These are phyloP conservation scores for Periconia macrospinosa DNA, from an alignment of 2,329 filamentous ascomycete genomes.

Conservation along the genomic window DNA sequence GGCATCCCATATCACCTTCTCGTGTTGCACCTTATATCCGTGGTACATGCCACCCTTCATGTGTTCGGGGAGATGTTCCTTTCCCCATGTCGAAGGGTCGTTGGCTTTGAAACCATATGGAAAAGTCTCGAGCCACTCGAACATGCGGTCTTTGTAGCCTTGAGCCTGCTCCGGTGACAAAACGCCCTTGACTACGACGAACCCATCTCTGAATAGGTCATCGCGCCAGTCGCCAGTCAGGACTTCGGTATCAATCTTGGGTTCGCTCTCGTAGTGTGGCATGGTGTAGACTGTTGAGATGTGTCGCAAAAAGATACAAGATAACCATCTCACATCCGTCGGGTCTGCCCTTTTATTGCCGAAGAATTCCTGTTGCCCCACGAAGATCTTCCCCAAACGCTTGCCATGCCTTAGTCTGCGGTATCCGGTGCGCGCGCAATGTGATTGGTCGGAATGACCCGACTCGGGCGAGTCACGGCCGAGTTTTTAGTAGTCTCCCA, in stretches of 20 bases:
- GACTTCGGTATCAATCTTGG: constrained; percentile 11
- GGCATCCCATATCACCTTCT: constrained; percentile 48
- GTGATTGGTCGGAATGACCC: constrained; percentile 3
- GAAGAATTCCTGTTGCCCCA: background rate
- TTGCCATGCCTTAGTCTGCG: background rate
- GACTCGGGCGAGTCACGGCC: constrained; percentile 11
- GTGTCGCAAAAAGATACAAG: background rate
- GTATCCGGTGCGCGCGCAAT: background rate
- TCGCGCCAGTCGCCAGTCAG: constrained; percentile 6
- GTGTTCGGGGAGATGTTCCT: constrained; percentile 37
- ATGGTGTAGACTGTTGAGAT: constrained; percentile 2
- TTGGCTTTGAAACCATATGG: constrained; percentile 43
- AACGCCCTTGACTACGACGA: constrained; percentile 46
- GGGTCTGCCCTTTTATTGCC: background rate
- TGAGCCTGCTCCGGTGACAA: constrained; percentile 43
- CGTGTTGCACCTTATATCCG: constrained; percentile 42
- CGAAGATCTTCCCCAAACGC: background rate
- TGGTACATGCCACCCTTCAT: constrained; percentile 47
- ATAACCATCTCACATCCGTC: background rate
- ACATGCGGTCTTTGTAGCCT: constrained; percentile 45
- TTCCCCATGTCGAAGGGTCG: constrained; percentile 39
- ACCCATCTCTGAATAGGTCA: constrained; percentile 33
- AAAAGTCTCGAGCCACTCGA: constrained; percentile 49
- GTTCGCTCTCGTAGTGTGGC: constrained; percentile 11
- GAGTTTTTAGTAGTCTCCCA: constrained; percentile 2